These are phyloP conservation scores for Monosporozyma servazzii DNA, from an alignment of 805 yeast species.

Conservation along the genomic window DNA sequence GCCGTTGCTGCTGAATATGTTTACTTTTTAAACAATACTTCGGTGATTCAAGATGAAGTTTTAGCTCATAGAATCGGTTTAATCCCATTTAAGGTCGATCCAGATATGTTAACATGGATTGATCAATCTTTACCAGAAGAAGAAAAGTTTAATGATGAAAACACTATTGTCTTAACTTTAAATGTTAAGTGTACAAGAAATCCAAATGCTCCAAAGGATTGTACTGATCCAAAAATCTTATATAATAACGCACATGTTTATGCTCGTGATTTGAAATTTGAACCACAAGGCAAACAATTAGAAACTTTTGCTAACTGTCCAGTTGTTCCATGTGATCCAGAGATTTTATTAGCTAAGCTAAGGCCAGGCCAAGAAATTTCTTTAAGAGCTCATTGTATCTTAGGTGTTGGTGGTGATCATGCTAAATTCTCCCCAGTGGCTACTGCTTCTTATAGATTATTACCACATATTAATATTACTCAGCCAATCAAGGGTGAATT, in stretches of 20 bases:
- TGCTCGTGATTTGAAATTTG: slow-evolving; percentile 81
- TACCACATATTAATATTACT: slow-evolving; percentile 76
- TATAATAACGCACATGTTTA: slow-evolving; percentile 81
- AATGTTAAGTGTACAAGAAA: slow-evolving; percentile 79
- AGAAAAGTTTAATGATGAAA: slow-evolving; percentile 71
- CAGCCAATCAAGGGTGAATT: slow-evolving; percentile 66
- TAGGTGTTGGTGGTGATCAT: slow-evolving; percentile 91
- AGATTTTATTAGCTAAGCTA: slow-evolving; percentile 81
- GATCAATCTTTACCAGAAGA: slow-evolving; percentile 56
- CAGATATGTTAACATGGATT: slow-evolving; percentile 81
- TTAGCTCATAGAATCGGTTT: slow-evolving; percentile 92
- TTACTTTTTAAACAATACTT: slow-evolving; percentile 85
- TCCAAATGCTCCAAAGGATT: slow-evolving; percentile 68
- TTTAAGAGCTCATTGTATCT: slow-evolving; percentile 77
- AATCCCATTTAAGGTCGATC: slow-evolving; percentile 83
- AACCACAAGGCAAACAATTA: slow-evolving; percentile 82
- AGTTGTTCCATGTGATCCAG: slow-evolving; percentile 75
- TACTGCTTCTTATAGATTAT: slow-evolving; percentile 88
- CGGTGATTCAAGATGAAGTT: slow-evolving; percentile 95
- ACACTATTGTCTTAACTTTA: slow-evolving; percentile 77
- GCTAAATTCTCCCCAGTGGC: slow-evolving; percentile 97
- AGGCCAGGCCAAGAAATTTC: slow-evolving; percentile 97
- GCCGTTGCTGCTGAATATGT: slow-evolving; percentile 91
- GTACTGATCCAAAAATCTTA: slow-evolving; percentile 73
- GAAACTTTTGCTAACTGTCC: slow-evolving; percentile 60